phyloP scores from a whole-genome alignment of 2,329 filamentous ascomycete species.

The Ilyonectria sp. region DNA sequence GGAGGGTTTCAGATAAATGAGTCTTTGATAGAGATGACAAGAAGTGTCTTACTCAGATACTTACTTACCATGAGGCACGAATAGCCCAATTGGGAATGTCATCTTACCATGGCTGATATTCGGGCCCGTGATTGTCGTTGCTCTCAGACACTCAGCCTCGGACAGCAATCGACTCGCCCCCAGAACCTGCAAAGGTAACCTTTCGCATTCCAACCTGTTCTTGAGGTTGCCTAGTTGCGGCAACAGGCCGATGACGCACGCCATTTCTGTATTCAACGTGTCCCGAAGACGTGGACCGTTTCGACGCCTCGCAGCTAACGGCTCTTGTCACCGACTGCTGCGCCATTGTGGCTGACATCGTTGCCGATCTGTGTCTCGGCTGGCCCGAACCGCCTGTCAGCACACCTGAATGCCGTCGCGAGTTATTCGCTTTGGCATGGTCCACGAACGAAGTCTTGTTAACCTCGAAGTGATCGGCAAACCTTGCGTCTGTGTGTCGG shows the following conservation, averaged over 20 bases:
- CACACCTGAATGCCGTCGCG: background rate
- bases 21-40: background rate
- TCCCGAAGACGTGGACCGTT: conserved; percentile 13
- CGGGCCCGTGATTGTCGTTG: too few relatives aligned
- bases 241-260: background rate
- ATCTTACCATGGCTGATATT: too few relatives aligned
- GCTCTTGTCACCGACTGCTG: conserved; percentile 35
- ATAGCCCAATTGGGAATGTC: too few relatives aligned
- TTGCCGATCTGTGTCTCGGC: conserved; percentile 41
- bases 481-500: conserved; percentile 15
- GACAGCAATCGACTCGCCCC: too few relatives aligned
- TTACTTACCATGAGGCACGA: too few relatives aligned
- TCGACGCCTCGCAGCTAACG: conserved; percentile 31
- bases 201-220: background rate
- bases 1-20: background rate
- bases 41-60: background rate
- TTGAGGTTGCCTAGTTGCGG: background rate
- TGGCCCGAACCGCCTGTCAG: conserved; percentile 17
- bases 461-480: conserved; percentile 23
- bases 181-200: background rate
- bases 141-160: too few relatives aligned
- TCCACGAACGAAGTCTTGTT: conserved; percentile 9
- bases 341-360: conserved; percentile 36
- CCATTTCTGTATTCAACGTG: conserved; percentile 3
- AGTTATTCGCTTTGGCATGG: conserved; percentile 3